Conservation (phyloP, 176 grass and related monocot genomes). For the Rhynchospora breviuscula region DNA sequence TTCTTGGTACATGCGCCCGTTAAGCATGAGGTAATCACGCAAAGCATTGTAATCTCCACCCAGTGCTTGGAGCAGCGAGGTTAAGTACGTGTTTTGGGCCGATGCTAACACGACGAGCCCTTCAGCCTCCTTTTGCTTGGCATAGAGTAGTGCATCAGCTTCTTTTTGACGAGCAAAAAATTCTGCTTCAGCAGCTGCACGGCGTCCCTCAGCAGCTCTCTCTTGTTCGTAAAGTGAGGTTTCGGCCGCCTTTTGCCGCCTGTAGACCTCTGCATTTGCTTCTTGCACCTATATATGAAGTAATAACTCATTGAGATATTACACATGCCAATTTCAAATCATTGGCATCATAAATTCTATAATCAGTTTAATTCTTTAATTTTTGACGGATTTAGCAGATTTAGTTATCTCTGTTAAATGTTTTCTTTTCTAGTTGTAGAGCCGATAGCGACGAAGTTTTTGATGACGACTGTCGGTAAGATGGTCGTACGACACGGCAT, state of each 20-base stretch:
- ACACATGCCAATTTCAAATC: no score
- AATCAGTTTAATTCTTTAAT: no score
- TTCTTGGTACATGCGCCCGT: constrained; percentile 47
- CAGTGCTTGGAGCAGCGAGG: constrained; percentile 42
- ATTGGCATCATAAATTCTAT: no score
- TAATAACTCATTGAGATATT: background rate
- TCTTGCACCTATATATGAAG: constrained; percentile 34
- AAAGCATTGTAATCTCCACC: constrained; percentile 53
- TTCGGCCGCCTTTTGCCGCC: constrained; percentile 53
- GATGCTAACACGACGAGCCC: constrained; percentile 36
- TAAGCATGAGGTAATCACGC: constrained; percentile 75
- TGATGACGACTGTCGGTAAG: no score
- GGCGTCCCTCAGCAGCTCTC: constrained; percentile 35
- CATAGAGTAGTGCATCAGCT: constrained; percentile 52
- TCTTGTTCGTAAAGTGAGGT: constrained; percentile 46
- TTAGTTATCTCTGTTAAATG: no score
- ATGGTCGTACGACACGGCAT: no score
- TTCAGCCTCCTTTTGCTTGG: constrained; percentile 59
- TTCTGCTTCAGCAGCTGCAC: constrained; percentile 39
- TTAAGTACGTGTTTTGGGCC: constrained; percentile 53
- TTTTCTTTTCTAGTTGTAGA: no score
- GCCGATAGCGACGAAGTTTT: no score
- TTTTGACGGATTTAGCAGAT: no score
- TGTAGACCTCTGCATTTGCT: constrained; percentile 63
- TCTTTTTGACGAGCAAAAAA: constrained; percentile 37